phyloP scores from a whole-genome alignment of 192 early-diverging fungal species.

The Backusella westeae region DNA sequence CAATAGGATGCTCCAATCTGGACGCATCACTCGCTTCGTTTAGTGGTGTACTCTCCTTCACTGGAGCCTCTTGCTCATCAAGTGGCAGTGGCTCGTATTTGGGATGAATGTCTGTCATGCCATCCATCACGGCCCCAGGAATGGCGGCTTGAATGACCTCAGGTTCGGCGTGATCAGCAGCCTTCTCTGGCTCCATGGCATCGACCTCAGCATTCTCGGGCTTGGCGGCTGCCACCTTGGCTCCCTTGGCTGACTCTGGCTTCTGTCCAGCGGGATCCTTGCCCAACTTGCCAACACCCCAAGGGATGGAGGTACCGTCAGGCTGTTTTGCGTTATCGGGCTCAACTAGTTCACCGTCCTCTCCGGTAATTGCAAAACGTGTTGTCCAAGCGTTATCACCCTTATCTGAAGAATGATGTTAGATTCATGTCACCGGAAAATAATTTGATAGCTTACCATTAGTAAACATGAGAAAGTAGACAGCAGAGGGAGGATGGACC shows the following conservation, averaged over 20 bases:
- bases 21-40: slow-evolving; percentile 6
- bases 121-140: not conserved
- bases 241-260: not conserved
- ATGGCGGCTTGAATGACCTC: not conserved
- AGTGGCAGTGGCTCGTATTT: not conserved
- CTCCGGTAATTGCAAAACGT: slow-evolving; percentile 32
- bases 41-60: not conserved
- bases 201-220: not conserved
- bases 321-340: slow-evolving; percentile 26
- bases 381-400: slow-evolving; percentile 37
- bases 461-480: slow-evolving; percentile 45
- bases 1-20: not conserved
- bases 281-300: slow-evolving; percentile 16
- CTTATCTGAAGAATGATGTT: not conserved
- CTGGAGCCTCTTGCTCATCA: not conserved
- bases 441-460: slow-evolving; percentile 11
- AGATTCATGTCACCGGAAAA: not conserved
- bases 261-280: not conserved
- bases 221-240: not conserved
- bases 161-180: slow-evolving; percentile 1
- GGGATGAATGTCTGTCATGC: not conserved
- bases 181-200: not conserved
- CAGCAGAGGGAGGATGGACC: slow-evolving; percentile 29
- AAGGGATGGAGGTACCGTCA: slow-evolving; percentile 15
- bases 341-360: not conserved